A percentile compares a stretch with the other conserved stretches of the same genome.
phyloP scores from a whole-genome alignment of 2,329 filamentous ascomycete genomes.

The Sodiomyces alkalinus region DNA sequence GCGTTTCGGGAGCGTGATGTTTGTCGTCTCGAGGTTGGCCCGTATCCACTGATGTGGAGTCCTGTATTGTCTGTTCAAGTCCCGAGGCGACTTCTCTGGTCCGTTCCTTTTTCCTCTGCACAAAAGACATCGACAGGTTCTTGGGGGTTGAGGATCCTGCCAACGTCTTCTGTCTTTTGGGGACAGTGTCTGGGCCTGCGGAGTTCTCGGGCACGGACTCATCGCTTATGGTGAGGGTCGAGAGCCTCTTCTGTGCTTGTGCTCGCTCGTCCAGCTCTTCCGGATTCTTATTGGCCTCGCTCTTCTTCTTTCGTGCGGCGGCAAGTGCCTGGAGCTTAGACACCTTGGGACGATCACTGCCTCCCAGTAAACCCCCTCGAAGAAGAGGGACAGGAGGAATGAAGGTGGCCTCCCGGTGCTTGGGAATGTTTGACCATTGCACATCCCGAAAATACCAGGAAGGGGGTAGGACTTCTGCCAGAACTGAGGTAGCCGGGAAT shows the following conservation, averaged over 20 bases:
- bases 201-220: constrained; percentile 9
- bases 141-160: too few relatives aligned
- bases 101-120: too few relatives aligned
- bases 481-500: constrained; percentile 7
- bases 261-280: constrained; percentile 11
- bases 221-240: constrained; percentile 9
- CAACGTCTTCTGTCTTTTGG: constrained; percentile 10
- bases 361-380: constrained; percentile 61
- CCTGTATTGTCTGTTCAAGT: too few relatives aligned
- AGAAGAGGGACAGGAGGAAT: constrained; percentile 35
- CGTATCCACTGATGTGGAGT: too few relatives aligned
- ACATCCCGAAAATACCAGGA: constrained; percentile 64
- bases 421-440: constrained; percentile 68
- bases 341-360: constrained; percentile 52
- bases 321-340: constrained; percentile 88
- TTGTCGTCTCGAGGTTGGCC: too few relatives aligned
- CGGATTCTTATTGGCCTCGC: constrained; percentile 38
- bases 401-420: constrained; percentile 48
- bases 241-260: constrained; percentile 18
- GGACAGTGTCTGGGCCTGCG: constrained; percentile 7
- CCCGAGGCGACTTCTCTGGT: too few relatives aligned
- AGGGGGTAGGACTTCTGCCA: constrained; percentile 10
- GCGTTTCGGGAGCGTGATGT: too few relatives aligned
- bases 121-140: too few relatives aligned
- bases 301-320: constrained; percentile 72